Base-by-base conservation (phyloP, 2,329 filamentous ascomycete genomes). In the Zasmidium cellare region DNA sequence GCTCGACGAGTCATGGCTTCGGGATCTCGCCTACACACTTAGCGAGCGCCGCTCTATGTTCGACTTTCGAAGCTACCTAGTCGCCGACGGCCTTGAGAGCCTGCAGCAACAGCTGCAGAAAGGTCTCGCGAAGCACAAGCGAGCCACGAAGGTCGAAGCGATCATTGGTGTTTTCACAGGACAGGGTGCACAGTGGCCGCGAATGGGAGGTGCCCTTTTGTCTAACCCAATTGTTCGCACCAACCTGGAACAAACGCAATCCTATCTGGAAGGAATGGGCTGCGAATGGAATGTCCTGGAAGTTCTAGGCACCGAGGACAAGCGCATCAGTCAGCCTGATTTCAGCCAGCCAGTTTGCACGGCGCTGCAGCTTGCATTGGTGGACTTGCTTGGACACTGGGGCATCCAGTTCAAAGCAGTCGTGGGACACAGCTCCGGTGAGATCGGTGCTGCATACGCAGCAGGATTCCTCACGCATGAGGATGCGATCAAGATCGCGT, bases 251-350 rank as follows among this genome's bases (percentile, higher is more conserved):
- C 6, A 5, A 18, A 18, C 24, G 2, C 24, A 20, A 14, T 6
- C 14, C 3, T 51, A 51, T 18, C 35, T 56, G 23, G 18, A 53
- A 53, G 41, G 9, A 38, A 58, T 61, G 53, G 64, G 22, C 56
- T 72, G 47, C 23, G 9, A 19, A 51, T 71, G 46, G 44, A 49
- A 45, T 20, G 19, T 52, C 48, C 20, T 35, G 2, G 22, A 46
- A 1, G 69, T 70, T 53, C 65, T 72, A 38, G 83, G 1, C 79
- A 72, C 0, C 61, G 81, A 2, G 3, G 53, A 65, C 58, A 67
- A 14, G 9, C 18, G 28, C 2, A 46, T 62, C 22, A n/a, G 56
- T 22, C 56, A 67, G n/a, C 63, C 74, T 2, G 65, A 64, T 19
- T 61, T 82, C 22, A 60, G 79, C 7, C 63, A 65, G 51, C 56